phyloP scores from a whole-genome alignment of 2,329 filamentous ascomycete genomes.

The Colletotrichum chlorophyti region DNA sequence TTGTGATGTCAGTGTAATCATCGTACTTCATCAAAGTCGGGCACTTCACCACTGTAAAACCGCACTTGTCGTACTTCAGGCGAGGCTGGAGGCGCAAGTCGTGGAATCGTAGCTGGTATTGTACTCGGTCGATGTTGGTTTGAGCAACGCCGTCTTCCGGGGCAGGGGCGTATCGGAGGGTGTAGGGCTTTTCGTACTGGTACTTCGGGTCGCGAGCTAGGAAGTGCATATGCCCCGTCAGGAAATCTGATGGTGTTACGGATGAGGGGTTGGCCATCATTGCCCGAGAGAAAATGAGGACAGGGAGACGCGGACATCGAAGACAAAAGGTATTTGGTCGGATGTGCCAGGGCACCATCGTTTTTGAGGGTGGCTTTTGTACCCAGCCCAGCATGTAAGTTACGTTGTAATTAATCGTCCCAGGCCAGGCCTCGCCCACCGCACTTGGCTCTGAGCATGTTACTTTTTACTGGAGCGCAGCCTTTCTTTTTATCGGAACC shows the following conservation, averaged over 20 bases:
- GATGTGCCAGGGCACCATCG: no score
- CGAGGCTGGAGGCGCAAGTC: background rate
- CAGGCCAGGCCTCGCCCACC: no score
- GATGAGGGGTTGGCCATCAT: background rate
- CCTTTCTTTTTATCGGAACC: no score
- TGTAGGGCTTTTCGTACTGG: slow-evolving; percentile 11
- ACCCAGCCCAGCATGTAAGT: no score
- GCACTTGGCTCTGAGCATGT: no score
- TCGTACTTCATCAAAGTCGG: background rate
- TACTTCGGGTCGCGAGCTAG: slow-evolving; percentile 11
- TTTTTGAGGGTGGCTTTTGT: no score
- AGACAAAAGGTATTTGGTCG: no score
- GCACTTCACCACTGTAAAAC: slow-evolving; percentile 2
- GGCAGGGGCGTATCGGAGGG: background rate
- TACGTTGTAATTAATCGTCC: no score
- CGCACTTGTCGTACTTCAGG: slow-evolving; percentile 1
- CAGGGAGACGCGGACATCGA: no score
- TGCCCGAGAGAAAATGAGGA: no score
- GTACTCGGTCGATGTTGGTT: slow-evolving; percentile 7
- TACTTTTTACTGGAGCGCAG: no score
- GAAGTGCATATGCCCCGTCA: background rate
- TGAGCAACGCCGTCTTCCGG: background rate
- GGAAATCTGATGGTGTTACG: no score
- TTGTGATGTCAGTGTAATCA: background rate
- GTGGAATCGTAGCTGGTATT: background rate